Evolutionary conservation across 1,284 basidiomycete species (phyloP), one percentile per base, ranked within the genome.

Genomic region (Cutaneotrichosporon dermatis): DNA sequence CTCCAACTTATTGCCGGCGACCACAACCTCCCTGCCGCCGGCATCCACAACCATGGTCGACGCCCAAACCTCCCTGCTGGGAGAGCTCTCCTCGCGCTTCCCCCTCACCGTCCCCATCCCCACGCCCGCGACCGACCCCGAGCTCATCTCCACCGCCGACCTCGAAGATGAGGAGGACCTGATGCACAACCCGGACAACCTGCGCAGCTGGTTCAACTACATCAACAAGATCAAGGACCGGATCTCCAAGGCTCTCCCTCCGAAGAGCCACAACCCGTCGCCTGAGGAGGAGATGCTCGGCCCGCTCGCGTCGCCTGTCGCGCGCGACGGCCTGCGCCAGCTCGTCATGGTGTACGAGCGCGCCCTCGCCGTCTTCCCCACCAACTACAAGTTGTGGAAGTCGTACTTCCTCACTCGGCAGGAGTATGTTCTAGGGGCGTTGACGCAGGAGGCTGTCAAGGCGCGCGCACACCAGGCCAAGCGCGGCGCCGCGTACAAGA

Each of bases 371-470:
- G 85, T 94, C 62, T 97, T 97, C 70, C 89, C 95, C 0, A 85
- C 84, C 13, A 91, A 88, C 11, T 99, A 90, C 84, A 92, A 94
- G 73, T 80, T 99, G 51, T 99, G 96, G 96, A 92, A 91, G 71
- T 85, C 89, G 0, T 99, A 99, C 76, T 82, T 98, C 49, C 83
- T 83, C 52, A 86, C 88, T 74, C 84, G 96, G 33, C 88, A 90
- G 81, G 83, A 84, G 2, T 97, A 88, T 76, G 89, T 99, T 2
- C 81, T 96, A 3, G 96, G 95, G 0, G 88, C 83, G 64, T 61
- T 75, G 4, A 76, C 75, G 6, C 63, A 63, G 13, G 65, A 63
- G 5, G 76, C 77, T 2, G 69, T 80, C 45, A 76, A 77, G 55
- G 77, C 80, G 25, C 71, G 78, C 43, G 74, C 72, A 50, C 74